Conservation (phyloP, 169 alveolate genomes). For the Eimeria maxima region DNA sequence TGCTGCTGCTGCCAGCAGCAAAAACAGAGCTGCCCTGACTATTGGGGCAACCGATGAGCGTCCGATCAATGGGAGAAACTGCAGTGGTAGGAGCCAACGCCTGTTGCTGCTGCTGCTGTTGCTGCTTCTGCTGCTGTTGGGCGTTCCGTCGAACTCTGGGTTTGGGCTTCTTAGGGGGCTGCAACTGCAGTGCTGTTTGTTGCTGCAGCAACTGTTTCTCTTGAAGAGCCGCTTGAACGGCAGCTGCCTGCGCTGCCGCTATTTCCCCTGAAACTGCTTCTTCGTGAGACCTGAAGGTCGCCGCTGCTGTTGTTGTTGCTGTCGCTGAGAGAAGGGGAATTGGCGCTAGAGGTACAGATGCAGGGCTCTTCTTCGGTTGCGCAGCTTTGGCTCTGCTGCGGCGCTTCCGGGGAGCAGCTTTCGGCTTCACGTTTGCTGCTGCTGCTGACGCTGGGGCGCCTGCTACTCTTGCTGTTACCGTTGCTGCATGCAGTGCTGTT, state of each 20-base stretch:
- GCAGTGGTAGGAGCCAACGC: not conserved
- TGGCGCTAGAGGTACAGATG: not conserved
- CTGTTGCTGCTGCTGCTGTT: not conserved
- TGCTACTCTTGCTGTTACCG: too few species aligned
- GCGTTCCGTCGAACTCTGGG: too few species aligned
- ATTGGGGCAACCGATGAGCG: not conserved
- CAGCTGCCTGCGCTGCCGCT: not conserved
- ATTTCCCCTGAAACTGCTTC: not conserved
- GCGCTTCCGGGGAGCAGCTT: not conserved
- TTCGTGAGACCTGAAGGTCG: not conserved
- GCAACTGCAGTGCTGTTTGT: not conserved
- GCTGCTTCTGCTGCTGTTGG: slow-evolving; percentile 12
- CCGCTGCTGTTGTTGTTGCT: not conserved
- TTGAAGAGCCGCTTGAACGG: not conserved
- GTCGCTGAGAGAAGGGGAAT: not conserved
- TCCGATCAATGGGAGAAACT: not conserved
- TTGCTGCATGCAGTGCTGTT: not conserved
- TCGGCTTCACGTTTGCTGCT: too few species aligned
- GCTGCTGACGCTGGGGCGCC: too few species aligned
- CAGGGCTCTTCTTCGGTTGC: not conserved
- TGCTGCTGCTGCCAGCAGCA: not conserved
- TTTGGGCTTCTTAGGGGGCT: not conserved
- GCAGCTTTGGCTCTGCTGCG: not conserved
- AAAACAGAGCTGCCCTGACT: not conserved
- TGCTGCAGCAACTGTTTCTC: not conserved